Evolutionary conservation across 768 basidiomycete genomes (phyloP), one percentile per base, ranked within the genome.

Genomic region (Hygrophorus russula): DNA sequence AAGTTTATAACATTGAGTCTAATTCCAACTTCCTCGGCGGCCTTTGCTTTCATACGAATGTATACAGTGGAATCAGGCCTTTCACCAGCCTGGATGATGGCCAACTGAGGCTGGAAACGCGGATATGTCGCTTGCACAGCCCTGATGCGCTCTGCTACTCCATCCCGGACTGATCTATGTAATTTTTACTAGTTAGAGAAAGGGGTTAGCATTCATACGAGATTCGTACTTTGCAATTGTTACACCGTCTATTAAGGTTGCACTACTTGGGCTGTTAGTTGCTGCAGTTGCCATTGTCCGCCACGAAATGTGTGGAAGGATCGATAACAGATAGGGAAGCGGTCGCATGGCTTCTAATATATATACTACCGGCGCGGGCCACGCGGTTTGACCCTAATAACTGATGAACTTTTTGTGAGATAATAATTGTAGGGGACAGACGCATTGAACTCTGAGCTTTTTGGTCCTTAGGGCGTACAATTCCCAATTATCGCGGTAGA

Each of bases 31-130:
- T 98, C 90, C 53, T 90, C 79, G 9, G 92, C 87, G 9, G 96
- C 96, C 62, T 93, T 97, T 34, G 77, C 71, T 66, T 99, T 99
- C 94, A 98, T 98, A 56, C 90, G 89, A 51, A 99, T 82, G 64
- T 99, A 99, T 33, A 82, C 81, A 14, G 71, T 67, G 4, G 93
- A 98, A 60, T 97, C 94, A 15, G 90, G 80, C 46, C 89, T 83
- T 24, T 81, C 78, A 42, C 96, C 96, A 40, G 90, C 91, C 64
- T 98, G 96, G 36, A 99, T 75, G 62, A 99, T 90, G 52, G 79
- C 86, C 13, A 99, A 75, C 59, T 82, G 78, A 10, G 96, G 87
- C 54, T 81, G 76, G 69, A 98, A 99, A 15, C 84, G 83, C n/a
- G 93, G 87, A 60, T 74, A 80, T 48, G 66, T 70, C 3, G 73